Evolutionary conservation across 257 asterid species (phyloP), one percentile per base, ranked within the genome.

Genomic region (Ballota nigra): DNA sequence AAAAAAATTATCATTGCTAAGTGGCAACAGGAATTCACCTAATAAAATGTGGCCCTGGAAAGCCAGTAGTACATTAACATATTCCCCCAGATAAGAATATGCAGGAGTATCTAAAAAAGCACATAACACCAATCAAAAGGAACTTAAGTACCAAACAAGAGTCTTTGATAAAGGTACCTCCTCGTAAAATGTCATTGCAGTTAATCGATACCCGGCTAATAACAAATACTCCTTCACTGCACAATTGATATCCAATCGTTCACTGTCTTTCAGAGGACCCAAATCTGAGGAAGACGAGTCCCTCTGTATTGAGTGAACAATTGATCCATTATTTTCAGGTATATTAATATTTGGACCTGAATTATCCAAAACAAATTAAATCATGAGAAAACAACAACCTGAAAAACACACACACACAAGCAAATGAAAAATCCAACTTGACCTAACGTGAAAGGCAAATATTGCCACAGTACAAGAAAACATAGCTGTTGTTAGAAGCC

Each of bases 151-250:
- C 56, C 66, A 49, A 72, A 66, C 20, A 63, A 79, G 57, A 56
- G 66, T 24, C 26, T n/a, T 45, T 47, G 64, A 57, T 68, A 47
- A 71, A 63, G 38, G 52, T 84, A 95, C 99, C 99, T 95, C 99
- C 81, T 95, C 99, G 62, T 87, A 87, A 83, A 95, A 95, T 80
- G 99, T 95, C 99, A 95, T 95, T 57, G 98, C 96, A 60, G 97
- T 89, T 80, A 95, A 85, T 62, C 99, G 98, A 68, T 95, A 95
- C 61, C 99, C 99, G 15, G 97, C 99, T 71, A 90, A 82, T 59
- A 86, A 73, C 76, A 95, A 77, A 83, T 95, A 95, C 79, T 95
- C 99, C 87, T 92, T 95, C 74, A 95, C 97, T 56, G 99, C 99
- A 79, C 88, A 89, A 83, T 95, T 92, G 62, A 95, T 83, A 86